Percentiles rank a stretch among this genome's conserved stretches.
Evolutionary conservation across 2,329 filamentous ascomycete species (phyloP).

Genomic region (Corniculantispora saksenae): DNA sequence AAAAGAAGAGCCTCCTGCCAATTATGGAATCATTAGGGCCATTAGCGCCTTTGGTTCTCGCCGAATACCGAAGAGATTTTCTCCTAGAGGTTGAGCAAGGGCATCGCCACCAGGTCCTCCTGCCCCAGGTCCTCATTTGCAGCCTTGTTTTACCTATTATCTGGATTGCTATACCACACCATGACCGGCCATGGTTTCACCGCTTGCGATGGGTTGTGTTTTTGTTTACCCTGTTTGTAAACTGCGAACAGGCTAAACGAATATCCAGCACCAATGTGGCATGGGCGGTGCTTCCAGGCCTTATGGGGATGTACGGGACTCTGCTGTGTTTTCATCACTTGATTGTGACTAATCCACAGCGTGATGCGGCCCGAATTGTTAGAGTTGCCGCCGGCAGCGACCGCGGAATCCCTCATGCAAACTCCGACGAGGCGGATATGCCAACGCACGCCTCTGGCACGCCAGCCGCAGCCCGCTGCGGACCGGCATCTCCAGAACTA

Average conservation of each 20-base stretch:
- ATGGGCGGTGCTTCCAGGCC: slow-evolving; percentile 50
- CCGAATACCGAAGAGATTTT: slow-evolving; percentile 40
- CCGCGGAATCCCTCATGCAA: neutral
- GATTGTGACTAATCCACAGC: slow-evolving; percentile 57
- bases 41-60: slow-evolving; percentile 23
- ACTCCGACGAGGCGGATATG: neutral
- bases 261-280: slow-evolving; percentile 55
- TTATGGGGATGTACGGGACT: slow-evolving; percentile 53
- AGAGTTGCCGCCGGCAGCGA: slow-evolving; percentile 20
- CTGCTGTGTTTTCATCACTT: slow-evolving; percentile 51
- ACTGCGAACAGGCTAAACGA: slow-evolving; percentile 42
- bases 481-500: neutral
- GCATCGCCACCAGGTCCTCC: slow-evolving; percentile 47
- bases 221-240: slow-evolving; percentile 43
- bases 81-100: slow-evolving; percentile 39
- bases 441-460: neutral
- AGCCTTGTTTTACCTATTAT: slow-evolving; percentile 50
- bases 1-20: neutral
- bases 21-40: neutral
- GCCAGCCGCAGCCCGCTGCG: neutral
- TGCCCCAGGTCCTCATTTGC: slow-evolving; percentile 53
- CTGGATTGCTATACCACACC: slow-evolving; percentile 60
- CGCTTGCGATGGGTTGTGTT: slow-evolving; percentile 51
- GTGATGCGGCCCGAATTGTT: slow-evolving; percentile 54
- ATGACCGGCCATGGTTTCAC: slow-evolving; percentile 51